phyloP scores from a whole-genome alignment of 1,284 basidiomycete species.

The Irpex sp. region DNA sequence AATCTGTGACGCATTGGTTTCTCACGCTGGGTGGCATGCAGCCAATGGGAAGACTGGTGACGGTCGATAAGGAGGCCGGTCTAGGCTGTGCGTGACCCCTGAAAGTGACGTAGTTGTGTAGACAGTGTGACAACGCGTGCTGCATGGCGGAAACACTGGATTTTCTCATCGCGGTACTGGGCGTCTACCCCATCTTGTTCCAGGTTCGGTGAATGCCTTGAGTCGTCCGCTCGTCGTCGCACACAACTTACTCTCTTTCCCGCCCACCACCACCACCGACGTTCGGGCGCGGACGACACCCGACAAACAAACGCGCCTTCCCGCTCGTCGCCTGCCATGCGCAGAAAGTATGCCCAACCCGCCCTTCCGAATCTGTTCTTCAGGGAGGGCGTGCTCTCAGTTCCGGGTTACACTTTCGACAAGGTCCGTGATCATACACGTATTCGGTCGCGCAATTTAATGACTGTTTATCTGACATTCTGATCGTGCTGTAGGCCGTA shows the following conservation, averaged over 20 bases:
- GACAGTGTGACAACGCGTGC: background rate
- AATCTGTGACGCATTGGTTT: background rate
- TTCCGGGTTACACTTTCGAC: conserved; percentile 68
- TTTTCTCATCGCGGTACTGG: background rate
- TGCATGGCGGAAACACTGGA: background rate
- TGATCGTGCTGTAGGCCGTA: conserved; percentile 36
- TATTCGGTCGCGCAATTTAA: background rate
- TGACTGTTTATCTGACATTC: background rate
- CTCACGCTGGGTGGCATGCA: background rate
- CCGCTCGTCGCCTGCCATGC: conserved; percentile 21
- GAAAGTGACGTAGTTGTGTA: background rate
- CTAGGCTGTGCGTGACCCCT: background rate
- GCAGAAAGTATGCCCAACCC: conserved; percentile 34
- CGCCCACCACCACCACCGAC: background rate
- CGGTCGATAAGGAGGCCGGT: background rate
- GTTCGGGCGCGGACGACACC: background rate
- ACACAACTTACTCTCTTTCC: background rate
- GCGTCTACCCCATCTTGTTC: background rate
- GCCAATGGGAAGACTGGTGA: background rate
- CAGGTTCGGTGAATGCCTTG: background rate
- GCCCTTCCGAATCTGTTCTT: conserved; percentile 36
- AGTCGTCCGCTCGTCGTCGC: background rate
- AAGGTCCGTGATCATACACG: conserved; percentile 35
- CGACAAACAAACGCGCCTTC: background rate
- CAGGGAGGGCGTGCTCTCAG: conserved; percentile 52